These are phyloP conservation scores for Leccinum disarticulatum DNA, from an alignment of 768 basidiomycete species.

Conservation along the genomic window DNA sequence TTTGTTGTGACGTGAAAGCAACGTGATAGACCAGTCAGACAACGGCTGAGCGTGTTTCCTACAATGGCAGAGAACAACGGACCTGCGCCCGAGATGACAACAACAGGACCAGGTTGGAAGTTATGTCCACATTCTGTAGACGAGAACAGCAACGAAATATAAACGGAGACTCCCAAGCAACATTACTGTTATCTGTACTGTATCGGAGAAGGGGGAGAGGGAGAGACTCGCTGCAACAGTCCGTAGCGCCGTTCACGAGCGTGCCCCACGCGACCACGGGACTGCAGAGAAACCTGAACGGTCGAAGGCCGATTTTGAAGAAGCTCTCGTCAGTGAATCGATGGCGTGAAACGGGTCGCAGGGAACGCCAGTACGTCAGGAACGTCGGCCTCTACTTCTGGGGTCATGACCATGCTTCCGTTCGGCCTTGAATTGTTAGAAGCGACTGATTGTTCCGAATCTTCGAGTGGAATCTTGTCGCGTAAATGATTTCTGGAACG, in stretches of 20 bases:
- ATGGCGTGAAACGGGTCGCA: not conserved
- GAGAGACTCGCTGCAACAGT: not conserved
- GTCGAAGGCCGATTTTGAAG: not conserved
- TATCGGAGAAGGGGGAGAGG: not conserved
- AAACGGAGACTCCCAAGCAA: not conserved
- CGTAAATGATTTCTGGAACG: not conserved
- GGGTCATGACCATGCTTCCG: no score
- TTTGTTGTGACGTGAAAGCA: not conserved
- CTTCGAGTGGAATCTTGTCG: not conserved
- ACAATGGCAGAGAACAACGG: not conserved
- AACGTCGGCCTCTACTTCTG: not conserved
- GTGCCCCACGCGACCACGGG: not conserved
- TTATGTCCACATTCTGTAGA: not conserved
- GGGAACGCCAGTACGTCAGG: not conserved
- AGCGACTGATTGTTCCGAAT: not conserved
- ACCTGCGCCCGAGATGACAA: not conserved
- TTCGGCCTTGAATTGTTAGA: no score
- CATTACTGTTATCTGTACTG: no score
- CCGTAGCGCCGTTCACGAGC: not conserved
- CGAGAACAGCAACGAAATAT: not conserved
- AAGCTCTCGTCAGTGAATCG: not conserved
- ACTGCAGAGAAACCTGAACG: not conserved
- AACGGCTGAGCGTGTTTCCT: not conserved
- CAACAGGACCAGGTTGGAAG: not conserved
- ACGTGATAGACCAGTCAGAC: not conserved